A percentile compares a stretch with the other conserved stretches of the same genome.
Conservation (phyloP, 2,329 filamentous ascomycete genomes). For the Blastomyces parvus region DNA sequence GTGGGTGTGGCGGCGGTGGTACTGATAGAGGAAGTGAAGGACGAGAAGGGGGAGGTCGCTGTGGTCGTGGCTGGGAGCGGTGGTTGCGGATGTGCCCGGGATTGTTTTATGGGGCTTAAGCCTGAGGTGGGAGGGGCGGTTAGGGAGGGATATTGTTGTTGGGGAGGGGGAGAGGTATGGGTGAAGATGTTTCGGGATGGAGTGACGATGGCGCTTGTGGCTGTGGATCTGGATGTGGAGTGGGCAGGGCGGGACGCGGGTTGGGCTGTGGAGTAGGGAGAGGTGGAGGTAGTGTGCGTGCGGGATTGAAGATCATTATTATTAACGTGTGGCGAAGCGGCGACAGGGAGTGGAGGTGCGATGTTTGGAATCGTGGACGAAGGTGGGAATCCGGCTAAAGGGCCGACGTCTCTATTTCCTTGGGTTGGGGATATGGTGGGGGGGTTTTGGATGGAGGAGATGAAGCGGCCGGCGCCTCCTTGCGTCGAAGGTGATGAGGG, state of each 20-base stretch:
- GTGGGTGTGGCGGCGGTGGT: conserved; percentile 8
- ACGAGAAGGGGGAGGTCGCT: neutral
- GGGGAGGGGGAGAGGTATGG: conserved; percentile 21
- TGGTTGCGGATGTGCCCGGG: conserved; percentile 26
- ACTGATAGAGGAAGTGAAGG: conserved; percentile 9
- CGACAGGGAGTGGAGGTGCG: conserved; percentile 18
- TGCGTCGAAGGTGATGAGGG: conserved; percentile 35
- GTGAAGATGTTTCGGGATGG: conserved; percentile 26
- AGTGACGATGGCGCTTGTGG: conserved; percentile 22
- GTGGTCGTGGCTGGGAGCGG: conserved; percentile 1
- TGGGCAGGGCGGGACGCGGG: conserved; percentile 26
- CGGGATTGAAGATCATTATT: conserved; percentile 5
- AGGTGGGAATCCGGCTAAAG: conserved; percentile 36
- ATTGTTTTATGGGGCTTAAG: conserved; percentile 40
- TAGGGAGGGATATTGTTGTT: conserved; percentile 29
- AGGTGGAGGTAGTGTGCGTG: conserved; percentile 4
- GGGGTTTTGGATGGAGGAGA: conserved; percentile 37
- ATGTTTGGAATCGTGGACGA: conserved; percentile 22
- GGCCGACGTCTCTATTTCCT: conserved; percentile 41
- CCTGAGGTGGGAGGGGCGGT: conserved; percentile 31
- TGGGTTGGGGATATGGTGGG: conserved; percentile 42
- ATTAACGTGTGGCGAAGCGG: conserved; percentile 23
- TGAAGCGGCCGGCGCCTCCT: conserved; percentile 18
- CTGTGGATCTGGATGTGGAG: conserved; percentile 24
- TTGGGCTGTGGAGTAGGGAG: conserved; percentile 15